Base-by-base conservation (phyloP, 225 moss, liverwort and hornwort species). In the Physcomitrium patens region DNA sequence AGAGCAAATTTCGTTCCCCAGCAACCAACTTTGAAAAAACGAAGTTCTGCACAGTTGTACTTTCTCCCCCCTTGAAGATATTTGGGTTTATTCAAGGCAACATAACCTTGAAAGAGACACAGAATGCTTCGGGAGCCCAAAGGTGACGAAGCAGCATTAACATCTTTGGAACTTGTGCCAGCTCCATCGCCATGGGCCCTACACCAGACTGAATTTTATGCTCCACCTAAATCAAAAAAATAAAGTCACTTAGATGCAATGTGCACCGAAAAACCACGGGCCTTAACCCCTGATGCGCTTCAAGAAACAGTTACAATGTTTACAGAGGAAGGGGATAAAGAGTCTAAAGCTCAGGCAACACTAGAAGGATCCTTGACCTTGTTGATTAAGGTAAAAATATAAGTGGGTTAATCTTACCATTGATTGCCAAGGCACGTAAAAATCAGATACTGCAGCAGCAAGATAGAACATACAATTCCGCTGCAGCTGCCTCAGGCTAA, bases 161-260 rank as follows among this genome's bases (percentile, higher is more conserved):
- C 95, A 99, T 99, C 85, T 99, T 99, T 3, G 99, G 95, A 43
- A 99, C 99, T 89, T 95, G 95, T 16, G 99, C 93, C 59, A 99
- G 85, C 81, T 93, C 89, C 89, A 99, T 91, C 63, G 93, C 95
- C 85, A 99, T 85, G 12, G 99, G 95, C 12, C 99, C 99, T 44
- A 79, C 68, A 63, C 85, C 79, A 28, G 95, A 99, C 78, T 99
- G 99, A 69, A 99, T 95, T 82, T 99, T 99, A 77, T 99, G 99
- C 81, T 95, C 99, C 79, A 86, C 95, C 97, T 97, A 28, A 66
- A 78, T 46, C 69, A 76, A 41, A 78, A 74, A 60, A 37, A 7
- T 4, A 3, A 54, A 65, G 12, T 26, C 41, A 8, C 12, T 54
- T 43, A 64, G 55, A 66, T 44, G 28, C 71, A 13, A n/a, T 37